Evolutionary conservation across 441 rosid species (phyloP).

Genomic region (Eruca vesicaria): DNA sequence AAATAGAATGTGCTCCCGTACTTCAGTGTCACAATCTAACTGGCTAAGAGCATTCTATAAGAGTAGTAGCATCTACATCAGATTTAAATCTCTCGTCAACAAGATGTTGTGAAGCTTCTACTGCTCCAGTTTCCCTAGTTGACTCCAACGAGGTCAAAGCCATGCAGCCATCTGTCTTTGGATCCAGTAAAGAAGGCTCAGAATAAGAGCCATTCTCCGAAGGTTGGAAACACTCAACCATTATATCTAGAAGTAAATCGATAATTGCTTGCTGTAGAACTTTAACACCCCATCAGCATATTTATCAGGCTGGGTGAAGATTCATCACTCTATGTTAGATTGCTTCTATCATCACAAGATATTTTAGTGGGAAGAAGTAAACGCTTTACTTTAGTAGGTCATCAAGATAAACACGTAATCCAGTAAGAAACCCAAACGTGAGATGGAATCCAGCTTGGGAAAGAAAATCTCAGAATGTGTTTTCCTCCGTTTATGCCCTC

Average conservation of each 20-base stretch:
- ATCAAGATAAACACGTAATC: slow-evolving; percentile 93
- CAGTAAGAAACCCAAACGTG: slow-evolving; percentile 89
- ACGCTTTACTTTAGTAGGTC: slow-evolving; percentile 96
- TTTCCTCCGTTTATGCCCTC: slow-evolving; percentile 98
- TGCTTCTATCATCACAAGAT: slow-evolving; percentile 76
- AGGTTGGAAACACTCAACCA: slow-evolving; percentile 99
- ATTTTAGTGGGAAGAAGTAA: slow-evolving; percentile 96
- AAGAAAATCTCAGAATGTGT: slow-evolving; percentile 87
- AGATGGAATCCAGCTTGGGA: slow-evolving; percentile 97
- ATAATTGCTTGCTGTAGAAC: slow-evolving; percentile 99
- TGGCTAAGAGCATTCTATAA: slow-evolving; percentile 82
- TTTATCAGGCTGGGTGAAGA: slow-evolving; percentile 98
- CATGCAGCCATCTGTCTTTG: slow-evolving; percentile 62
- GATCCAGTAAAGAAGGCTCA: slow-evolving; percentile 54
- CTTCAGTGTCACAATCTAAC: slow-evolving; percentile 83
- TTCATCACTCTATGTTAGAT: slow-evolving; percentile 62
- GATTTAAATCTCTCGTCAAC: slow-evolving; percentile 72
- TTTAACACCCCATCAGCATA: slow-evolving; percentile 97
- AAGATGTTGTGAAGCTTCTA: slow-evolving; percentile 58
- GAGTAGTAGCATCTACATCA: slow-evolving; percentile 59
- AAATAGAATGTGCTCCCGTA: slow-evolving; percentile 75
- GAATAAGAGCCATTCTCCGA: slow-evolving; percentile 69
- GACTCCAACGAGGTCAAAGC: slow-evolving; percentile 60
- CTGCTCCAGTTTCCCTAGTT: slow-evolving; percentile 65
- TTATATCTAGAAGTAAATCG: slow-evolving; percentile 93